Conservation (phyloP, 768 basidiomycete species). For the Daedalea quercina region DNA sequence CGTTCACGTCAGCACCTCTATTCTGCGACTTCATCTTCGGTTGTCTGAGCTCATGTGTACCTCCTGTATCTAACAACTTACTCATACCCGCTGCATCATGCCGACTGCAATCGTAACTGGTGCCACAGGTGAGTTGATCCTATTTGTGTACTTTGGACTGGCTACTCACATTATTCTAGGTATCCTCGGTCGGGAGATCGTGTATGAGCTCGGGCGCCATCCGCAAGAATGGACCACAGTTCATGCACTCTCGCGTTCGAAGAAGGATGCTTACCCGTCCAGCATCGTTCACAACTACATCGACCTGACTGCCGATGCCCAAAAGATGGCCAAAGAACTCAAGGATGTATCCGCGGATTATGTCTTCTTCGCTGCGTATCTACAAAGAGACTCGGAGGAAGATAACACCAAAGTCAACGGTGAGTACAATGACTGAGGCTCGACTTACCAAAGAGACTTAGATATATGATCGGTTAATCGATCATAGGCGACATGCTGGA, state of each 20-base stretch:
- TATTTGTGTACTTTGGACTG: not conserved
- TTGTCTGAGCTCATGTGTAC: no score
- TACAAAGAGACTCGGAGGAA: not conserved
- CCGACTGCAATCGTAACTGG: not conserved
- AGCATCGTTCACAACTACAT: not conserved
- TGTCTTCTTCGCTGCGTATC: not conserved
- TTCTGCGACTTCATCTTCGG: no score
- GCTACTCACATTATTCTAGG: not conserved
- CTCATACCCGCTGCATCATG: not conserved
- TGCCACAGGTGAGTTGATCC: not conserved
- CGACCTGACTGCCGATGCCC: not conserved
- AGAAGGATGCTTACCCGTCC: not conserved
- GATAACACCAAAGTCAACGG: not conserved
- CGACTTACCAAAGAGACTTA: no score
- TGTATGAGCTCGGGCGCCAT: not conserved
- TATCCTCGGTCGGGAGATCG: not conserved
- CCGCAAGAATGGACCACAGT: not conserved
- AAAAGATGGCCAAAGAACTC: not conserved
- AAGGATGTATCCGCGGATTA: not conserved
- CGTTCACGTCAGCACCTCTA: no score
- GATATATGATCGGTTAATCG: no score
- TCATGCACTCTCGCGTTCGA: not conserved
- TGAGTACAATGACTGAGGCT: not conserved
- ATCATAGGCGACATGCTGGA: not conserved
- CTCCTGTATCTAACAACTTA: no score